Percentiles rank a stretch among this genome's conserved stretches.
Evolutionary conservation across 108 stramenopile species (phyloP).

Genomic region (Nitzschia sp.): DNA sequence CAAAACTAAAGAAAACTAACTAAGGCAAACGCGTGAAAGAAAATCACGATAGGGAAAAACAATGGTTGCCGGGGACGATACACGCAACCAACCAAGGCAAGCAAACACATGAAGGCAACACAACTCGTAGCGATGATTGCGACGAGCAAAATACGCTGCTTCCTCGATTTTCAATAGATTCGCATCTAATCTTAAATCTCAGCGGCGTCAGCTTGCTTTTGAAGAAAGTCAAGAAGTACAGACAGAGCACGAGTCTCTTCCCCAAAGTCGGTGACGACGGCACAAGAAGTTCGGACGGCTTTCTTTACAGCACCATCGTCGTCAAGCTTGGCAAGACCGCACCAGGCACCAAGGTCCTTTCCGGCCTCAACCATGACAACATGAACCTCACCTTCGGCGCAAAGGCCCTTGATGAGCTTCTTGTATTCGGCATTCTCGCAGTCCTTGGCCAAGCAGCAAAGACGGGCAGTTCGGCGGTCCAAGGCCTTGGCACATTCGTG

Average conservation of each 20-base stretch:
- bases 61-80: too few species aligned
- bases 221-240: slow-evolving; percentile 95
- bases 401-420: slow-evolving; percentile 98
- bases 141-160: slow-evolving; percentile 1
- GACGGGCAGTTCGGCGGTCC: slow-evolving; percentile 94
- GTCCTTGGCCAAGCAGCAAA: slow-evolving; percentile 99
- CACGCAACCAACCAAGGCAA: background rate
- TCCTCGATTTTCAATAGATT: slow-evolving; percentile 28
- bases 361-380: slow-evolving; percentile 97
- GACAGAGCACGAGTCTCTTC: slow-evolving; percentile 95
- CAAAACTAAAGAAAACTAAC: too few species aligned
- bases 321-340: slow-evolving; percentile 97
- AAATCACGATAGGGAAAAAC: too few species aligned
- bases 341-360: slow-evolving; percentile 97
- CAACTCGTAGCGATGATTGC: too few species aligned
- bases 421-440: slow-evolving; percentile 99
- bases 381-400: slow-evolving; percentile 96
- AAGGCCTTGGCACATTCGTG: slow-evolving; percentile 99
- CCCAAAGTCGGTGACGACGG: slow-evolving; percentile 99
- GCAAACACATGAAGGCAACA: background rate
- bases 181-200: slow-evolving; percentile 39
- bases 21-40: too few species aligned
- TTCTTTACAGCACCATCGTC: slow-evolving; percentile 96
- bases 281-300: slow-evolving; percentile 96
- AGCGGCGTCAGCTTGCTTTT: slow-evolving; percentile 87